Evolutionary conservation across 2,329 filamentous ascomycete genomes (phyloP).

Genomic region (Apiospora hydei): DNA sequence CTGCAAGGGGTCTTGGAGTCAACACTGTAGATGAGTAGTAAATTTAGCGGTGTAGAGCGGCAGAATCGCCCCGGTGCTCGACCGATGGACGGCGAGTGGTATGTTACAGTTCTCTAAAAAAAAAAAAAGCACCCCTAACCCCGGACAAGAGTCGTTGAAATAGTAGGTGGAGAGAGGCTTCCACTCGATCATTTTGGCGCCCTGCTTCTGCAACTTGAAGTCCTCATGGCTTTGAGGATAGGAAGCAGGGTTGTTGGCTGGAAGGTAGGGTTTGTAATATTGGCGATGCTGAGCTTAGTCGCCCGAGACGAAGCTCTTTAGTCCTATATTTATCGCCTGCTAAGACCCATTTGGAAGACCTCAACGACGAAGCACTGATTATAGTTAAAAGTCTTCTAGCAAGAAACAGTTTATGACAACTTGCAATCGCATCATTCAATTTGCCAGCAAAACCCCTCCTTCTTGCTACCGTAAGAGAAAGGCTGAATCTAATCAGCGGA

Average conservation of each 20-base stretch:
- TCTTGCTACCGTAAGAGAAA: too few relatives aligned
- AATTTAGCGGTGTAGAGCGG: background rate
- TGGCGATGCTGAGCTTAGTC: too few relatives aligned
- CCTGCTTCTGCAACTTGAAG: too few relatives aligned
- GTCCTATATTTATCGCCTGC: background rate
- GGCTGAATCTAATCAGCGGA: too few relatives aligned
- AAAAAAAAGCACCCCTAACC: background rate
- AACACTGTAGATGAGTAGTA: slow-evolving; percentile 1
- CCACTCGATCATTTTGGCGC: too few relatives aligned
- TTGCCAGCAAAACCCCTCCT: background rate
- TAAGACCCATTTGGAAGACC: too few relatives aligned
- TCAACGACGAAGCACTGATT: too few relatives aligned
- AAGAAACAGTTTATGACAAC: background rate
- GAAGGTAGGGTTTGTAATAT: too few relatives aligned
- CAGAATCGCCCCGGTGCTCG: background rate
- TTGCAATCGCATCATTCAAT: background rate
- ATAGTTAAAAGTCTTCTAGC: background rate
- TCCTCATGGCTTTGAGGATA: too few relatives aligned
- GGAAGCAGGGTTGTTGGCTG: too few relatives aligned
- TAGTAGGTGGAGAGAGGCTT: background rate
- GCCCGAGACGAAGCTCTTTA: background rate
- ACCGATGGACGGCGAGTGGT: background rate
- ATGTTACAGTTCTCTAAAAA: background rate
- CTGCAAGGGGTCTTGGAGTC: background rate
- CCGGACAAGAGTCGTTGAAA: background rate